Base-by-base conservation (phyloP, 2,329 filamentous ascomycete genomes). In the Fusarium compactum region DNA sequence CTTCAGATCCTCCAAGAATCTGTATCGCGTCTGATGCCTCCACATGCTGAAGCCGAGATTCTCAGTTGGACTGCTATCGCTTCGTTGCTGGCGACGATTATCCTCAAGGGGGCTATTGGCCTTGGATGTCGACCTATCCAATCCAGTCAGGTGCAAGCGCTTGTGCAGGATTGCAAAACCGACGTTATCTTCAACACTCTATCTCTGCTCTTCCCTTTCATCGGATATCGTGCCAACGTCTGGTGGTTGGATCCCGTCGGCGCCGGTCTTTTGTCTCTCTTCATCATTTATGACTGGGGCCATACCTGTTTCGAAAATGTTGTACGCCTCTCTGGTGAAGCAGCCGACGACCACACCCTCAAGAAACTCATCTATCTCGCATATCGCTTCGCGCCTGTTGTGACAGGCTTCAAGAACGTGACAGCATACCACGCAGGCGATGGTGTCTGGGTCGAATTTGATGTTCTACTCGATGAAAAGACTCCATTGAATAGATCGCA, bases 181-280 rank as follows among this genome's bases (percentile, higher is more conserved):
- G 92, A 97, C 74, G 92, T 97, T 12, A 89, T 96, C 22, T 97
- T 97, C 86, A 97, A 97, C 81, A 90, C 88, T 1, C 93, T 95
- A 71, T 94, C 91, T 46, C 93, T 97, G 73, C 86, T 95, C n/a
- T 97, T 97, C 75, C 94, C 94, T 0, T 85, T 96, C 1, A 76
- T 91, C 52, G 90, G 90, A 9, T 82, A 86, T 70, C 82, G 86
- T 51, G 81, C 85, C 6, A 76, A 86, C 25, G 74, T 90, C 16
- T 92, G 90, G 90, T 92, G 90, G 90, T 82, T 92, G 16, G 90
- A 92, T 75, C 81, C 83, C 8, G 81, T 86, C 0, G 90, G 90
- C 58, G 90, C 90, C 6, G 85, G 86, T 0, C 73, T 91, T 0
- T 81, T 92, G 1, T 91, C 89, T 0, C 78, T 91, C 7, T 91